These are phyloP conservation scores for Erigeron canadensis DNA, from an alignment of 129 eudicot species.

Conservation along the genomic window DNA sequence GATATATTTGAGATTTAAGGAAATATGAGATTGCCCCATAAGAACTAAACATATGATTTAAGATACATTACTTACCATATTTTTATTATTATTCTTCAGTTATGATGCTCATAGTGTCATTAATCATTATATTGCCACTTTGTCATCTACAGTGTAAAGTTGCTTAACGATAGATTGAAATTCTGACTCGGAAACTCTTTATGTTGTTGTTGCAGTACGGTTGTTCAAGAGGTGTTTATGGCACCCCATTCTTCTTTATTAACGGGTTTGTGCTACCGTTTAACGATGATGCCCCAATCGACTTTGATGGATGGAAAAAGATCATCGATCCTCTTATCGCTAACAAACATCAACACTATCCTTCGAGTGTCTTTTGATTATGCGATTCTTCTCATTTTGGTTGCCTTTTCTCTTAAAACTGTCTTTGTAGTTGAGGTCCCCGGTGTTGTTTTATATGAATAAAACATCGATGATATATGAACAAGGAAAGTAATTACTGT, in stretches of 20 bases:
- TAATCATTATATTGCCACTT: no score
- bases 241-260: constrained; percentile 78
- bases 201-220: constrained; percentile 62
- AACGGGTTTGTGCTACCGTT: constrained; percentile 72
- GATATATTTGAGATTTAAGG: no score
- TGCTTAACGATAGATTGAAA: not conserved
- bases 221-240: constrained; percentile 82
- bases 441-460: constrained; percentile 26
- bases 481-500: not conserved
- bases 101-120: no score
- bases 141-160: no score
- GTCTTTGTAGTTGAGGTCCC: not conserved
- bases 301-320: constrained; percentile 65
- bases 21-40: no score
- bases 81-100: no score
- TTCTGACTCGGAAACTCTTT: not conserved
- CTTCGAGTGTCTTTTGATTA: constrained; percentile 24
- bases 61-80: no score
- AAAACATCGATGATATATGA: constrained; percentile 1
- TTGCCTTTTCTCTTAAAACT: not conserved
- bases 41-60: no score
- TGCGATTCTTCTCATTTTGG: not conserved
- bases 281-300: constrained; percentile 43
- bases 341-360: constrained; percentile 21
- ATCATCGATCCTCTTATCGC: constrained; percentile 62